Evolutionary conservation across 306 rosid species (phyloP), one percentile per base, ranked within the genome.

Genomic region (Trifolium dubium): DNA sequence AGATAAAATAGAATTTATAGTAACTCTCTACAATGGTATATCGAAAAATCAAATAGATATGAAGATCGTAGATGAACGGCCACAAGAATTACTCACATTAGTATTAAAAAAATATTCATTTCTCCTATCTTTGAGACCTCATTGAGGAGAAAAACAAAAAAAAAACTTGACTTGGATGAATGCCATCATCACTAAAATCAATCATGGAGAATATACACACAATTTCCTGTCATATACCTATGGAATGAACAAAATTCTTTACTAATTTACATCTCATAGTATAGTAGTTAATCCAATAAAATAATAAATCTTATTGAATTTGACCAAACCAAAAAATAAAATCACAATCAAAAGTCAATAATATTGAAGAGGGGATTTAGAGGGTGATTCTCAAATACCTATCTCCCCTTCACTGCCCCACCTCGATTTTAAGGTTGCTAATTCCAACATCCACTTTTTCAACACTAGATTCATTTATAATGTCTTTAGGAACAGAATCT

Each of bases 381-480:
- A 68, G 54, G 43, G 56, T 74, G 65, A 43, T 40, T 50, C 73
- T 63, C 66, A 74, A 64, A 69, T 68, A 43, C 60, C 71, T 34
- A 65, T 81, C 77, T 68, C 66, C 80, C 79, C 78, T 81, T 93
- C 92, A 86, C 88, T 88, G 83, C 34, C 94, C 92, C 82, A 80
- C 93, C 80, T 60, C 80, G 39, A 86, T 81, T 82, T 82, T 72
- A 44, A 85, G 92, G 83, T 89, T 90, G 83, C 84, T 88, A 85
- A 87, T 83, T 23, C 90, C 96, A 61, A 79, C 89, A 79, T 66
- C 89, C 72, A 89, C 75, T 44, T 86, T 86, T 41, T 81, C 89
- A 73, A 81, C 67, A 76, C 67, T 79, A 4, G 85, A 32, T 51
- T 83, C 82, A 53, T 73, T 88, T 70, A 61, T 82, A 78, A 47